phyloP scores from a whole-genome alignment of 805 yeast species.

The Kockiozyma suomiensis region DNA sequence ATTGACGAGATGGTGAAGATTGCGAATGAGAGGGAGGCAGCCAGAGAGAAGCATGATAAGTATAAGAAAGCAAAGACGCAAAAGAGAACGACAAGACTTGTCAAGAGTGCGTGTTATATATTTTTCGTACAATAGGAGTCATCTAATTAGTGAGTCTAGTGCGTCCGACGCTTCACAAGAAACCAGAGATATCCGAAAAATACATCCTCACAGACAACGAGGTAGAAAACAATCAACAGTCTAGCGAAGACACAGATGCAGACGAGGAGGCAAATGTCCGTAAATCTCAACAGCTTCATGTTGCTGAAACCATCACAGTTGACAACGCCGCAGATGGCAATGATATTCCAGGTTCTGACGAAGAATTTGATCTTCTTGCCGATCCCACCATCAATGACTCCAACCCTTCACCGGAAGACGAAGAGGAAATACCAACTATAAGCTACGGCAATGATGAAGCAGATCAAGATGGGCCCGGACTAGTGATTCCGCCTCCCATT shows the following conservation, averaged over 20 bases:
- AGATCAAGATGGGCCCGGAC: neutral
- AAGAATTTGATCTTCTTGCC: neutral
- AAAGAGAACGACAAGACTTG: slow-evolving; percentile 24
- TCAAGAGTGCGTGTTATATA: neutral
- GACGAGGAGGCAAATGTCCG: neutral
- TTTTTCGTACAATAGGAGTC: neutral
- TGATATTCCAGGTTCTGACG: slow-evolving; percentile 9
- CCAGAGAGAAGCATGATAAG: neutral
- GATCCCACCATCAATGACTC: neutral
- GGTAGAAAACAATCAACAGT: neutral
- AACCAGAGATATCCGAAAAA: neutral
- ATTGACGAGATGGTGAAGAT: slow-evolving; percentile 1
- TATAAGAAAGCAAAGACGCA: slow-evolving; percentile 19
- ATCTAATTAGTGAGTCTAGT: neutral
- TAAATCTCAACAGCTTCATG: neutral
- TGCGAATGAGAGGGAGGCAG: slow-evolving; percentile 3
- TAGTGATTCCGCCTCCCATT: neutral
- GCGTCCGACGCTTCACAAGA: neutral
- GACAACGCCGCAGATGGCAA: neutral
- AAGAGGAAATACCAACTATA: neutral
- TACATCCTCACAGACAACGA: neutral
- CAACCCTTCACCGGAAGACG: neutral
- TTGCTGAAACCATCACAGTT: neutral
- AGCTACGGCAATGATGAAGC: neutral
- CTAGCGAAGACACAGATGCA: neutral